Base-by-base conservation (phyloP, 805 yeast genomes). In the Candida sphagnicola region DNA sequence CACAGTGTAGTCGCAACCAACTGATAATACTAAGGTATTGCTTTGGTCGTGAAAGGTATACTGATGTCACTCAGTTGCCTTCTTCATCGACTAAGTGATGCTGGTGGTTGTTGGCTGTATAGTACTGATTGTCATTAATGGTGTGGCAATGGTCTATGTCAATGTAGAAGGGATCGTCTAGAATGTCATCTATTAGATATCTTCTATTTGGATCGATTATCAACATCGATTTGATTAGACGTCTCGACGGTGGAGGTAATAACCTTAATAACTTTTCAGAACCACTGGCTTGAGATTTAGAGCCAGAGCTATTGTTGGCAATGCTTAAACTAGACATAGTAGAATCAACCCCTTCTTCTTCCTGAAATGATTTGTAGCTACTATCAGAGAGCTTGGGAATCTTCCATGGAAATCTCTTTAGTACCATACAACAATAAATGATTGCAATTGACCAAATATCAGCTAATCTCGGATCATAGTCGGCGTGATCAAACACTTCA, bases 371-470 rank as follows among this genome's bases (percentile, higher is more conserved):
- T 41, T 78, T 74, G 66, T 74, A 91, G 4, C 93, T 80, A 38
- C 79, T 79, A 57, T 90, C 96, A 5, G 78, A 66, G 18, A 67
- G 62, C 47, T 82, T 80, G n/a, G 97, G 96, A 2, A 90, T 76
- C 57, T 88, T 88, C 99, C 99, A 91, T 1, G 99, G 98, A 62
- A 91, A 91, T 43, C 95, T 65, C 48, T 84, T 77, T 48, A 90
- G 65, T 2, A 83, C 71, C 90, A 89, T 85, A 63, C 98, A 90
- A 58, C 95, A 88, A 56, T 75, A 91, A 38, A 93, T 87, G 19
- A 91, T 86, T 0, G 95, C 98, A 38, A 87, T 68, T 1, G 96
- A 86, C 99, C 99, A 91, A 16, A 90, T 77, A 57, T 91, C 99
- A 2, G 82, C 87, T 4, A 83, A 80, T 37, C 93, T 76, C 14